These are phyloP conservation scores for Quercus aquifolioides DNA, from an alignment of 306 rosid species.

Conservation along the genomic window DNA sequence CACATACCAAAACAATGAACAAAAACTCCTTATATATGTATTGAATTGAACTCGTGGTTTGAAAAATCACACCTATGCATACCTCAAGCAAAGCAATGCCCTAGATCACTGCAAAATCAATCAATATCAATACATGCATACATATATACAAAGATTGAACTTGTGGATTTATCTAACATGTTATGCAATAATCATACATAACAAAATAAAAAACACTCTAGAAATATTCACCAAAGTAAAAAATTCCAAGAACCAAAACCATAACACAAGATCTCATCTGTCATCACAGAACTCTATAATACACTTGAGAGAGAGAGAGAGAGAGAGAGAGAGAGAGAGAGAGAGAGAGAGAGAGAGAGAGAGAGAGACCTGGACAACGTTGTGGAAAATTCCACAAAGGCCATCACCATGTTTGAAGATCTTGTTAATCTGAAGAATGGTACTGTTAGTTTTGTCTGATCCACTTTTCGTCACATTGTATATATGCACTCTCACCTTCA, in stretches of 20 bases:
- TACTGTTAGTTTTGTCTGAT: conserved; percentile 86
- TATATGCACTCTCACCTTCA: conserved; percentile 74
- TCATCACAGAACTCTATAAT: conserved; percentile 12
- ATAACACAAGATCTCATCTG: conserved; percentile 34
- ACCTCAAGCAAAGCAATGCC: not conserved
- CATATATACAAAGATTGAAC: not conserved
- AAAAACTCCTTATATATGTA: too few species aligned
- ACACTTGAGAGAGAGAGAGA: not conserved
- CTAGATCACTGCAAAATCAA: not conserved
- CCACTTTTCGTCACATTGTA: conserved; percentile 96
- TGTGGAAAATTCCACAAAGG: conserved; percentile 91
- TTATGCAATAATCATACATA: not conserved
- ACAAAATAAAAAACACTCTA: not conserved
- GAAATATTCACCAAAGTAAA: not conserved
- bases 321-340: conserved; percentile 16
- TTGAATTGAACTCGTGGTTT: too few species aligned
- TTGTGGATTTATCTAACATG: too few species aligned
- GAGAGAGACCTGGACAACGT: conserved; percentile 71
- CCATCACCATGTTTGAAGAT: conserved; percentile 85
- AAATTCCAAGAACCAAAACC: not conserved
- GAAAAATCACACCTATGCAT: too few species aligned
- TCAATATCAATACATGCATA: not conserved
- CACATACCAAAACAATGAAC: too few species aligned
- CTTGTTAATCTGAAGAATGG: conserved; percentile 93
- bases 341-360: not conserved